A percentile compares a stretch with the other conserved stretches of the same genome.
Conservation (phyloP, 2,329 filamentous ascomycete species). For the Penicillium sp. region DNA sequence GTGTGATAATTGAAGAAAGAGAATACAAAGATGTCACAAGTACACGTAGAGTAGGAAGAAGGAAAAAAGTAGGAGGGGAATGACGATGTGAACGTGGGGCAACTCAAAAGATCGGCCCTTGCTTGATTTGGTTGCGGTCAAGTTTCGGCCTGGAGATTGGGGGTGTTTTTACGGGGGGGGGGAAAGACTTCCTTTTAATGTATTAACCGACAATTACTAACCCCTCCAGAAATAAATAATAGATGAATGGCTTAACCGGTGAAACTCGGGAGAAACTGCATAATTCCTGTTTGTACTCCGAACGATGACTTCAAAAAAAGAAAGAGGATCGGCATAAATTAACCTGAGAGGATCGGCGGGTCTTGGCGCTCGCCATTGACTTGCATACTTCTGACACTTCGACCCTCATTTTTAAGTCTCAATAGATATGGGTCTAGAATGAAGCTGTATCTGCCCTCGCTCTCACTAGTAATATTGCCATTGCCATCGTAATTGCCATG, state of each 20-base stretch:
- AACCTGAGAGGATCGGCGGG: background rate
- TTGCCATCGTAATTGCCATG: background rate
- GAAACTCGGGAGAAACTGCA: background rate
- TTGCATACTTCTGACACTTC: background rate
- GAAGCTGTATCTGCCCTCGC: background rate
- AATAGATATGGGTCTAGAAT: too few species aligned
- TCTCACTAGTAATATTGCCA: too few species aligned
- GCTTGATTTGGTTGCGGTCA: constrained; percentile 26
- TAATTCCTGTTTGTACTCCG: background rate
- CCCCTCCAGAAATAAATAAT: too few species aligned
- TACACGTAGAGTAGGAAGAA: constrained; percentile 1
- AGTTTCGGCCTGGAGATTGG: background rate
- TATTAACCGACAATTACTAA: background rate
- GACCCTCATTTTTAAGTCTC: background rate
- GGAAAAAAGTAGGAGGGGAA: constrained; percentile 14
- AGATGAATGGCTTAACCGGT: background rate
- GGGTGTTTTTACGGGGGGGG: too few species aligned
- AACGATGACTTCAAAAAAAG: background rate
- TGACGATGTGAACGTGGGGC: constrained; percentile 32
- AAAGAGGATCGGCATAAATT: background rate
- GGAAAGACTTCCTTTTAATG: background rate
- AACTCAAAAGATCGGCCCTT: constrained; percentile 14
- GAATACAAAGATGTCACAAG: constrained; percentile 1
- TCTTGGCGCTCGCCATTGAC: constrained; percentile 5
- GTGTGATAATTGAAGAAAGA: constrained; percentile 31